Evolutionary conservation across 192 early-diverging fungal species (phyloP), one percentile per base, ranked within the genome.

Genomic region (Entomortierella beljakovae): DNA sequence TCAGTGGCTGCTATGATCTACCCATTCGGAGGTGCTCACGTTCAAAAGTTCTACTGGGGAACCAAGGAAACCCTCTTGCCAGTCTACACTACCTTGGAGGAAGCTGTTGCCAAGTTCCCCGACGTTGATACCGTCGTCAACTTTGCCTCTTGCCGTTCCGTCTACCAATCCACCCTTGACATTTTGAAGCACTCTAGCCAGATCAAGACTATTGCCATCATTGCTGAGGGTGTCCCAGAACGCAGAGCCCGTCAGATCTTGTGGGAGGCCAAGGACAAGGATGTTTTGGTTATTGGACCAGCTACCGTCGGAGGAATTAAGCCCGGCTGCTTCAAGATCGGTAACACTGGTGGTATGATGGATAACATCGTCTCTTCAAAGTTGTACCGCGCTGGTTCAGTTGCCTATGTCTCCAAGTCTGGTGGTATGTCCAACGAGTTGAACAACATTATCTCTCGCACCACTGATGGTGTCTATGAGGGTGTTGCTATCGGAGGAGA

Each of bases 341-440:
- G 97, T 70, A 99, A 99, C 92, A 99, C 97, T 51, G 97, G 97
- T 81, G 97, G 97, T 69, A 99, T 99, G 97, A 99, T 99, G 97
- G 97, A 99, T 85, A 99, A 99, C 89, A 98, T 99, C 85, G 96
- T 96, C 10, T 86, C 96, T 20, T 97, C 96, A 81, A 96, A 96
- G 86, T 90, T 99, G 67, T 99, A 99, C 86, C 92, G 97, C 50
- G 82, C 96, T 25, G 97, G 97, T 18, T 98, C 96, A 2, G 94
- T 99, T 40, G 96, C 93, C 26, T 99, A 99, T 79, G 97, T 99
- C 46, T 97, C 96, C 81, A 99, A 99, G 91, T 95, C 93, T 35
- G 97, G 97, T 82, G 97, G 97, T 79, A 99, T 99, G 97, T 98
- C 96, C 61, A 99, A 99, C 88, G 97, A 99, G 84, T 88, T 99